Evolutionary conservation across 768 basidiomycete species (phyloP).

Genomic region (Boletus reticulatus): DNA sequence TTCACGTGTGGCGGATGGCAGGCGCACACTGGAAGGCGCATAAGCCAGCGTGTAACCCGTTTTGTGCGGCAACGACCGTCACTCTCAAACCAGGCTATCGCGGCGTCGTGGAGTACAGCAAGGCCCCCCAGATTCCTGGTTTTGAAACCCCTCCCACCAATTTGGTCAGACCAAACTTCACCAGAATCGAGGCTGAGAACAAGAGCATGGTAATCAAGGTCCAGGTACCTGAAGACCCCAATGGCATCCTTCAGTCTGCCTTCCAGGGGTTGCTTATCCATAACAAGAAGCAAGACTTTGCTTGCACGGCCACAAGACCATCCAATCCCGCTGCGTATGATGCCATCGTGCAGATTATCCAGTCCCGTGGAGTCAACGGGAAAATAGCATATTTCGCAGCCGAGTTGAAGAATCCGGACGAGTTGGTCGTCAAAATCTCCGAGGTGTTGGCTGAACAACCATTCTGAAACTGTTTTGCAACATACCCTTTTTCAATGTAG

Average conservation of each 20-base stretch:
- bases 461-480: slow-evolving; percentile 32
- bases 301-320: slow-evolving; percentile 38
- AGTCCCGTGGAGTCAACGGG: slow-evolving; percentile 39
- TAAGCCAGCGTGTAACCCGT: slow-evolving; percentile 46
- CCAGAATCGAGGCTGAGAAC: slow-evolving; percentile 22
- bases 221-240: slow-evolving; percentile 39
- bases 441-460: slow-evolving; percentile 58
- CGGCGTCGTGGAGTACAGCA: slow-evolving; percentile 1
- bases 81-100: slow-evolving; percentile 46
- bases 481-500: not conserved
- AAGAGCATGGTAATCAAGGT: slow-evolving; percentile 54
- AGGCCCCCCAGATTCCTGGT: slow-evolving; percentile 29
- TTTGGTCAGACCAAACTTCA: slow-evolving; percentile 14
- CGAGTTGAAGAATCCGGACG: slow-evolving; percentile 44
- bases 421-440: slow-evolving; percentile 48
- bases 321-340: slow-evolving; percentile 42
- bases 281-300: slow-evolving; percentile 52
- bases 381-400: slow-evolving; percentile 56
- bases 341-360: slow-evolving; percentile 37
- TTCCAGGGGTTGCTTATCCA: slow-evolving; percentile 42
- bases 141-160: slow-evolving; percentile 23
- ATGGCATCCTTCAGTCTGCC: not conserved
- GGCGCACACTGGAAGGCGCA: slow-evolving; percentile 48
- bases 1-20: slow-evolving; percentile 18
- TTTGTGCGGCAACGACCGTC: slow-evolving; percentile 41